Base-by-base conservation (phyloP, 495 filamentous ascomycete genomes). In the Lindgomyces ingoldianus region DNA sequence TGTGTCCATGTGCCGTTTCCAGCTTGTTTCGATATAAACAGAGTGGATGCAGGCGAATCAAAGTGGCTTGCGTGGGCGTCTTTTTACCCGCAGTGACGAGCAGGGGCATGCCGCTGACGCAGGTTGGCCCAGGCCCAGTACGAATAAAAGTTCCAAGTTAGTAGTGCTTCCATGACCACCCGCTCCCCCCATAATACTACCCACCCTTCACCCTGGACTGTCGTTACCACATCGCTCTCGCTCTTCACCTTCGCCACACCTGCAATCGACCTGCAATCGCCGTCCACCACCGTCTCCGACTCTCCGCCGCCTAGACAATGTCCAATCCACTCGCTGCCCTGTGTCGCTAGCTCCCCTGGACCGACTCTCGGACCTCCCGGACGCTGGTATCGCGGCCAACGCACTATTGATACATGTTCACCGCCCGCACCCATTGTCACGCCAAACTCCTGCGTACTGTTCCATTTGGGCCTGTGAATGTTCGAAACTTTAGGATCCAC, bases 211-310 rank as follows among this genome's bases (percentile, higher is more conserved):
- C 22, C 27, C 21, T 11, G 21, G 21, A 25, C n/a, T 49, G 8
- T 6, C n/a, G 8, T 19, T 6, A 22, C 24, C 48, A 27, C 36
- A 26, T 14, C 14, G 11, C 30, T 42, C 9, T 22, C 51, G n/a
- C 9, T n/a, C 51, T 22, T 24, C 19, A 55, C 51, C 36, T 29
- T 41, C 51, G 16, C 51, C 3, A n/a, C n/a, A n/a, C n/a, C n/a
- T n/a, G n/a, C n/a, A n/a, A n/a, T n/a, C n/a, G n/a, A n/a, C n/a
- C n/a, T n/a, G n/a, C n/a, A n/a, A n/a, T n/a, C n/a, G n/a, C n/a
- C n/a, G n/a, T n/a, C n/a, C n/a, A n/a, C 51, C 30, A 14, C 51
- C 51, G 51, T 30, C n/a, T 41, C n/a, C 33, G 30, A 33, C 60
- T 19, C 22, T 41, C 12, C 19, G 21, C 25, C 36, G 29, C 39